Base-by-base conservation (phyloP, 306 rosid species). In the Corylus americana region DNA sequence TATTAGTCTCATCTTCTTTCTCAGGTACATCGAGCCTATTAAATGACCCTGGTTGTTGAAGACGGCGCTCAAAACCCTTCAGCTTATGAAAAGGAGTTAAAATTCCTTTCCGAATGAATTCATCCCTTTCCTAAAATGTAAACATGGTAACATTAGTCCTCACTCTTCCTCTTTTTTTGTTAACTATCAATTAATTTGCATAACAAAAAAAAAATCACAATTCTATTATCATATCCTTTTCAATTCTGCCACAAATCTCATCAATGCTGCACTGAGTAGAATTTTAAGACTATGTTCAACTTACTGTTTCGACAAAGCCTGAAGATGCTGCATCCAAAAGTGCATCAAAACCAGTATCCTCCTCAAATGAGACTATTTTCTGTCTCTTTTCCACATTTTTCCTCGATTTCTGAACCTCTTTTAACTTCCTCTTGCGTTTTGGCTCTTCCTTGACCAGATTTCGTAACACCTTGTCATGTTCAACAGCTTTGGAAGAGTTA, bases 281-380 rank as follows among this genome's bases (percentile, higher is more conserved):
- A 50, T 18, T 25, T 51, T 31, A 79, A 58, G 54, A 68, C 72
- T 37, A 76, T 74, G 16, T 70, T 71, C 55, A 84, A 86, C 98
- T 92, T 86, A 92, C 98, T 4, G 97, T 95, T 90, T 95, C 98
- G 69, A 95, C 91, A 87, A 95, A 90, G 71, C 98, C 97, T 4
- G 91, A 84, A 44, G 98, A 89, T 74, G 98, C 98, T 45, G 98
- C 97, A 90, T 95, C 99, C 87, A 91, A 83, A 81, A 81, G 89
- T 75, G 97, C 93, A 74, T 95, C 98, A 78, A 93, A 93, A 79
- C 89, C 96, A 78, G 48, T 83, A 84, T 95, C 99, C 25, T 93
- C 99, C 20, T 88, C 91, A 82, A 87, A 91, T 2, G 94, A 90
- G 73, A 95, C 97, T 2, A 85, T 84, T 78, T 88, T 95, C 72